These are phyloP conservation scores for Ensete glaucum DNA, from an alignment of 176 grass and related monocot genomes.

Conservation along the genomic window DNA sequence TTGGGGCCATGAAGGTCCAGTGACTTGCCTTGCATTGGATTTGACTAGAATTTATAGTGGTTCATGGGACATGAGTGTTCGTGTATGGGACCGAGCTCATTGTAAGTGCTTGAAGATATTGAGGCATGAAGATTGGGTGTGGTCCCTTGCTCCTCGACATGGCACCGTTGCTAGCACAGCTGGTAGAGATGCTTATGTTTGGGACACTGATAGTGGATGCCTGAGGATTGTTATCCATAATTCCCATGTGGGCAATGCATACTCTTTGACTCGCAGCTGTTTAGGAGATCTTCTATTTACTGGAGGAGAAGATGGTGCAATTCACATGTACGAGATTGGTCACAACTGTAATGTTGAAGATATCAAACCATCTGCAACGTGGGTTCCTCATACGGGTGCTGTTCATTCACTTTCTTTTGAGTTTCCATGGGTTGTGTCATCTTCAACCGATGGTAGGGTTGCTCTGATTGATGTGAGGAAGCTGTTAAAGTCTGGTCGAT, in stretches of 20 bases:
- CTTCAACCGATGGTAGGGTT: constrained; percentile 75
- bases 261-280: constrained; percentile 57
- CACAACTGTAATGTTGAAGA: constrained; percentile 34
- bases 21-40: constrained; percentile 86
- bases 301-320: constrained; percentile 79
- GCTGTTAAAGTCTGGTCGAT: constrained; percentile 32
- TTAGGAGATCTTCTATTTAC: constrained; percentile 61
- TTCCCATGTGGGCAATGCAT: constrained; percentile 62
- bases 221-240: constrained; percentile 45
- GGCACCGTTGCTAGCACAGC: constrained; percentile 63
- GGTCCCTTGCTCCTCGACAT: constrained; percentile 52
- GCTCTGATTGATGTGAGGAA: constrained; percentile 74
- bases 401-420: constrained; percentile 86
- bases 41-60: constrained; percentile 70
- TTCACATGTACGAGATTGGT: constrained; percentile 49
- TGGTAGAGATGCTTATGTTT: constrained; percentile 69
- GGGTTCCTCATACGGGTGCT: constrained; percentile 66
- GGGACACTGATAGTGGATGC: constrained; percentile 48
- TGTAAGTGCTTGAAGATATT: constrained; percentile 73
- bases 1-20: constrained; percentile 89
- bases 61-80: constrained; percentile 91
- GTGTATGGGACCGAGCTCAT: constrained; percentile 62
- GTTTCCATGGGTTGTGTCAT: constrained; percentile 88
- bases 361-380: constrained; percentile 62
- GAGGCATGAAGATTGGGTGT: constrained; percentile 86